phyloP scores from a whole-genome alignment of 306 rosid genomes.

The Mucuna pruriens region DNA sequence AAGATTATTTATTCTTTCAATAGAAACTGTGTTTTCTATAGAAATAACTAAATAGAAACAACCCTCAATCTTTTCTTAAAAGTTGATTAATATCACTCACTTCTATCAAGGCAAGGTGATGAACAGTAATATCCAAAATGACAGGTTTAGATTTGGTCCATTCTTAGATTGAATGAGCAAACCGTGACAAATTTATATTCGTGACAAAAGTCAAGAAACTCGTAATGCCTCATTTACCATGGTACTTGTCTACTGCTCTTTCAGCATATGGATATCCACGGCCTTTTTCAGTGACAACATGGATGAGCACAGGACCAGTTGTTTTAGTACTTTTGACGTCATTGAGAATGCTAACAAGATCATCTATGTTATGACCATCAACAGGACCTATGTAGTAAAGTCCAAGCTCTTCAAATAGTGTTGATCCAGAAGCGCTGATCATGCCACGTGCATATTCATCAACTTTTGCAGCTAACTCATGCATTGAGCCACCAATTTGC shows the following conservation, averaged over 20 bases:
- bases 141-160: background rate
- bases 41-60: background rate
- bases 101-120: background rate
- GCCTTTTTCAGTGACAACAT: slow-evolving; percentile 89
- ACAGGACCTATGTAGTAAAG: slow-evolving; percentile 92
- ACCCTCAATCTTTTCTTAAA: background rate
- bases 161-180: slow-evolving; percentile 4
- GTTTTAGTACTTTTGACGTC: slow-evolving; percentile 78
- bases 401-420: slow-evolving; percentile 97
- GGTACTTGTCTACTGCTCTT: slow-evolving; percentile 87
- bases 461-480: slow-evolving; percentile 92
- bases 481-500: slow-evolving; percentile 79
- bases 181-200: background rate
- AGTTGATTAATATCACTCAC: background rate
- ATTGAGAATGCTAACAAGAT: slow-evolving; percentile 75
- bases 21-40: background rate
- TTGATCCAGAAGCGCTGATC: slow-evolving; percentile 85
- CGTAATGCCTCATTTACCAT: slow-evolving; percentile 58
- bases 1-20: background rate
- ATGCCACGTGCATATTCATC: slow-evolving; percentile 95
- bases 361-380: slow-evolving; percentile 89
- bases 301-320: slow-evolving; percentile 90
- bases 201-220: background rate
- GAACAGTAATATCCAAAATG: background rate
- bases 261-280: slow-evolving; percentile 94